A percentile compares a stretch with the other conserved stretches of the same genome.
These are phyloP conservation scores for Citrus sp. DNA, from an alignment of 345 rosid genomes.

Conservation along the genomic window DNA sequence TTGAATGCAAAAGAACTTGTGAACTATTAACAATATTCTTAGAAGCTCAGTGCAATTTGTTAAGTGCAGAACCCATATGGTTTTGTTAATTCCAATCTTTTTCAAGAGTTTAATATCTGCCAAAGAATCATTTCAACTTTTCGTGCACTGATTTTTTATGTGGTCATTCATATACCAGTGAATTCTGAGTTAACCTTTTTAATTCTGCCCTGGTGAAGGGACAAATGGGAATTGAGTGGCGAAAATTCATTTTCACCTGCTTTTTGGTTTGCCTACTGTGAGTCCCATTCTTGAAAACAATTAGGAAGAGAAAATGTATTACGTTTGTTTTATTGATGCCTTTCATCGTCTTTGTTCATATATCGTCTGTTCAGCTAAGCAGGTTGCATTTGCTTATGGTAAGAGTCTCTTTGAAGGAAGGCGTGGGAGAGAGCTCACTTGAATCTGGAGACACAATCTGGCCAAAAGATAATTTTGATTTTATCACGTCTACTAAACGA, in stretches of 20 bases:
- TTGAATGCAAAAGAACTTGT: not conserved
- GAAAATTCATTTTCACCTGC: not conserved
- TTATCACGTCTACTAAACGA: no score
- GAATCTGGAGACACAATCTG: no score
- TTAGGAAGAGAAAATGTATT: not conserved
- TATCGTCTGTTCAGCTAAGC: not conserved
- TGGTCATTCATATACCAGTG: not conserved
- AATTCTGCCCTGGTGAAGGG: not conserved
- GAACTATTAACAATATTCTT: not conserved
- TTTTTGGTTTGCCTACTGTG: no score
- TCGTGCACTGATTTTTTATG: not conserved
- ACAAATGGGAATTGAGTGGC: not conserved
- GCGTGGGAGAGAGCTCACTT: no score
- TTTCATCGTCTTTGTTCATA: not conserved
- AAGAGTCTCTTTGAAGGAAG: no score
- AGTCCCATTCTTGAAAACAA: not conserved
- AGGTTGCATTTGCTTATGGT: not conserved
- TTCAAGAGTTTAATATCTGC: not conserved
- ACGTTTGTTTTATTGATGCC: not conserved
- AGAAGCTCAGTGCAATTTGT: not conserved
- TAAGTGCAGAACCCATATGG: not conserved
- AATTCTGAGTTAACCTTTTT: not conserved
- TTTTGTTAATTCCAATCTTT: not conserved
- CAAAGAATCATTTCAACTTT: not conserved
- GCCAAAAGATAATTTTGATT: no score